phyloP scores from a whole-genome alignment of 2,329 filamentous ascomycete genomes.

The Botrytis paeoniae region DNA sequence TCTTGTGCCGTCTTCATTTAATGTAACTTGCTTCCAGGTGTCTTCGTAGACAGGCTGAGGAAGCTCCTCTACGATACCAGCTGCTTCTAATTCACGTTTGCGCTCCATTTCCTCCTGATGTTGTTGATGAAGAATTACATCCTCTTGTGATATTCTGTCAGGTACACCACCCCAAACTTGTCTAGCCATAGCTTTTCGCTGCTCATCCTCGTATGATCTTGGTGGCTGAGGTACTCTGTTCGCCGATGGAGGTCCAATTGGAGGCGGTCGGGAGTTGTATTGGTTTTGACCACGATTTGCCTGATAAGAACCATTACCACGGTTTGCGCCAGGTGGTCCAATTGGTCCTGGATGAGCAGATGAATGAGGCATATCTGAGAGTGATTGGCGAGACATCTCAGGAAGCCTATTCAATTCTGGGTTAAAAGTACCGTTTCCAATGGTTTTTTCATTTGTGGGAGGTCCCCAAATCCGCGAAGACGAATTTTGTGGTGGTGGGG shows the following conservation, averaged over 20 bases:
- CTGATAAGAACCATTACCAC: slow-evolving; percentile 32
- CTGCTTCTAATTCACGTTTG: slow-evolving; percentile 29
- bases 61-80: slow-evolving; percentile 28
- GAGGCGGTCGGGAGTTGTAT: slow-evolving; percentile 37
- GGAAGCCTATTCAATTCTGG: slow-evolving; percentile 51
- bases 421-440: slow-evolving; percentile 76
- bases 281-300: slow-evolving; percentile 34
- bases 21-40: slow-evolving; percentile 34
- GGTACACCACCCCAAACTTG: slow-evolving; percentile 31
- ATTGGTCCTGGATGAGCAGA: slow-evolving; percentile 37
- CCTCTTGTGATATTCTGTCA: slow-evolving; percentile 32
- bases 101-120: slow-evolving; percentile 30
- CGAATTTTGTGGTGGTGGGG: slow-evolving; percentile 42
- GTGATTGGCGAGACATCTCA: slow-evolving; percentile 33
- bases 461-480: slow-evolving; percentile 66
- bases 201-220: slow-evolving; percentile 25
- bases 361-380: slow-evolving; percentile 29
- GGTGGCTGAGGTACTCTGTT: slow-evolving; percentile 28
- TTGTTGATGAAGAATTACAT: slow-evolving; percentile 27
- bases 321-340: slow-evolving; percentile 35
- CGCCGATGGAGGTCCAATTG: slow-evolving; percentile 30
- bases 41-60: slow-evolving; percentile 33
- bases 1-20: slow-evolving; percentile 36
- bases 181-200: slow-evolving; percentile 21
- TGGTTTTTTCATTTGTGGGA: slow-evolving; percentile 63